Conservation (phyloP, 23 red algal genomes). For the Gracilaria caudata region DNA sequence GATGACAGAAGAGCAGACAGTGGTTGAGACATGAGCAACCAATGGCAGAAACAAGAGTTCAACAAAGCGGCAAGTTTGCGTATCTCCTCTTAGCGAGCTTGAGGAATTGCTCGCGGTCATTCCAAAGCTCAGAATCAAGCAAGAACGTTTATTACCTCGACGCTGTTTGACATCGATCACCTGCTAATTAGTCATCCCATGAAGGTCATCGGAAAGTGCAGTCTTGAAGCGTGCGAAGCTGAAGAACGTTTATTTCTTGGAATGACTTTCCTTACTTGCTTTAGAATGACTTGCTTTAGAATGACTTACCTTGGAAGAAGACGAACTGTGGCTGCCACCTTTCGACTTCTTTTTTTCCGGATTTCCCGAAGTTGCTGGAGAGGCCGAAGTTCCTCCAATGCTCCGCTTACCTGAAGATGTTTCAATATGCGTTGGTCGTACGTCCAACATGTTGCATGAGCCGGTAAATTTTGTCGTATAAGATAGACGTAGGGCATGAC, state of each 20-base stretch:
- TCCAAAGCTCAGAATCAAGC: no score
- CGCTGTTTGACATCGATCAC: no score
- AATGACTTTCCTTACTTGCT: not conserved
- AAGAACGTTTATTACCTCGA: no score
- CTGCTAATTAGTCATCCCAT: no score
- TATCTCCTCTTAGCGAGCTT: constrained; percentile 62
- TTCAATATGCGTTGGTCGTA: not conserved
- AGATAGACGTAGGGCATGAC: constrained; percentile 4
- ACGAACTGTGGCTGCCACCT: not conserved
- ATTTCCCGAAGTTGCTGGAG: not conserved
- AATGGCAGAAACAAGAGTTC: not conserved
- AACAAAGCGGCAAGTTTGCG: constrained; percentile 27
- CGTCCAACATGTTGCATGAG: constrained; percentile 7
- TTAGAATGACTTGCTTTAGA: not conserved
- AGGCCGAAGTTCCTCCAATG: not conserved
- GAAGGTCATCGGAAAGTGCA: not conserved
- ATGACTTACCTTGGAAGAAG: constrained; percentile 12
- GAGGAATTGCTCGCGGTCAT: constrained; percentile 62
- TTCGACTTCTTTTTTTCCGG: not conserved
- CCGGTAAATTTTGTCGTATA: constrained; percentile 8
- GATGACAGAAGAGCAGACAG: no score
- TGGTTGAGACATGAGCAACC: no score
- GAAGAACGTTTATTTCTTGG: not conserved
- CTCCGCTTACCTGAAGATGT: not conserved
- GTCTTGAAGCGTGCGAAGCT: not conserved